Evolutionary conservation across 257 asterid species (phyloP).

Genomic region (Scutellaria galericulata): DNA sequence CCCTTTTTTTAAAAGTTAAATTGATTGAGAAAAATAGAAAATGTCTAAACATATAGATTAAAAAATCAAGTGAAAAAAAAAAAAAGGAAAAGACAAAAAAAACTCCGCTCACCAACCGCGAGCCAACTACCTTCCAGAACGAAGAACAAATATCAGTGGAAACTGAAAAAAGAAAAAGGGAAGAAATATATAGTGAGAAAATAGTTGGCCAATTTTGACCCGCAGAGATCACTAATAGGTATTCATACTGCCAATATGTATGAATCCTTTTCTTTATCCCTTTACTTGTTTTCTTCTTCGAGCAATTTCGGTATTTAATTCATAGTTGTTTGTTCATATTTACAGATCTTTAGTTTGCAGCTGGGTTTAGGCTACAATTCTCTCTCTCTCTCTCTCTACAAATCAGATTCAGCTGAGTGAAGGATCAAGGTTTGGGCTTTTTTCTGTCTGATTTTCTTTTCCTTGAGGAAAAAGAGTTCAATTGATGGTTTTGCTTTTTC

Average conservation of each 20-base stretch:
- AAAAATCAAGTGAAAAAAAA: not conserved
- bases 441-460: conserved; percentile 26
- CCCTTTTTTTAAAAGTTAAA: too few relatives aligned
- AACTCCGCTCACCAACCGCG: too few relatives aligned
- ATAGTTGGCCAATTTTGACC: conserved; percentile 48
- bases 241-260: conserved; percentile 24
- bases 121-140: too few relatives aligned
- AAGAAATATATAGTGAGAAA: conserved; percentile 18
- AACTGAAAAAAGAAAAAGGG: not conserved
- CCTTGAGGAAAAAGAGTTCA: not conserved
- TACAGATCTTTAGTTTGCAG: conserved; percentile 37
- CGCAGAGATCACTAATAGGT: conserved; percentile 20
- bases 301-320: conserved; percentile 29
- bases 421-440: conserved; percentile 42
- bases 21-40: too few relatives aligned
- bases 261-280: not conserved
- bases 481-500: not conserved
- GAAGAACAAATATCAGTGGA: too few relatives aligned
- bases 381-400: not conserved
- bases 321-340: not conserved
- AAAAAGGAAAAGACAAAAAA: too few relatives aligned
- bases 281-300: conserved; percentile 15
- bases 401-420: conserved; percentile 31
- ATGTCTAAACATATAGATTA: too few relatives aligned
- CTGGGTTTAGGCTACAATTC: conserved; percentile 11